Evolutionary conservation across 768 basidiomycete species (phyloP).

Genomic region (Dendrothele bispora): DNA sequence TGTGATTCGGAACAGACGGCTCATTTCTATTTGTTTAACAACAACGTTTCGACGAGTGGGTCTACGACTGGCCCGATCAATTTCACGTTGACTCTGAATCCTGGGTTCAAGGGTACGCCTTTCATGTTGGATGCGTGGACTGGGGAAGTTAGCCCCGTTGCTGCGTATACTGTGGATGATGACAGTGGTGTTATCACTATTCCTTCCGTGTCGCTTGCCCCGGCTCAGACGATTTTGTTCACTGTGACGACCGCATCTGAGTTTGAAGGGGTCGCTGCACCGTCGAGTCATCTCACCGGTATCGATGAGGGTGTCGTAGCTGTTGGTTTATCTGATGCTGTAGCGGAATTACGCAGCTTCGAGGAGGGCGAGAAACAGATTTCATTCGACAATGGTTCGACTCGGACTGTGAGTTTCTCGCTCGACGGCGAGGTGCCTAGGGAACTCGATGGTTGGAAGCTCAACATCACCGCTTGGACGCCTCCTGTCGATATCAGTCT

Average conservation of each 20-base stretch:
- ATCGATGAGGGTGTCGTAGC: conserved; percentile 9
- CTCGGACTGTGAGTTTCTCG: conserved; percentile 7
- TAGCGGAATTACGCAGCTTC: conserved; percentile 8
- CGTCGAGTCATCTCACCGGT: conserved; percentile 5
- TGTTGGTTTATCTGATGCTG: too few species aligned
- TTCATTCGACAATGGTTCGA: conserved; percentile 5
- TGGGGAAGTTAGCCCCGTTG: conserved; percentile 9
- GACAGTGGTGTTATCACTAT: conserved; percentile 12
- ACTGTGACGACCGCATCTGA: conserved; percentile 8
- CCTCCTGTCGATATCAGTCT: conserved; percentile 12
- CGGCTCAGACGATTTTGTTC: conserved; percentile 10
- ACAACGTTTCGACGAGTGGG: conserved; percentile 3
- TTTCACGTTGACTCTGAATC: conserved; percentile 11
- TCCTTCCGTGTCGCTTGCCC: conserved; percentile 9
- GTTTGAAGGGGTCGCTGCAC: conserved; percentile 8
- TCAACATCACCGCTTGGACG: conserved; percentile 16
- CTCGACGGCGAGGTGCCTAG: conserved; percentile 9
- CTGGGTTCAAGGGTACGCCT: conserved; percentile 12
- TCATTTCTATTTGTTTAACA: conserved; percentile 14
- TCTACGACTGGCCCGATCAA: too few species aligned
- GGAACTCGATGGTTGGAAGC: conserved; percentile 9
- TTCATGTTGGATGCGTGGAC: conserved; percentile 16
- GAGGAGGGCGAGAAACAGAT: conserved; percentile 7
- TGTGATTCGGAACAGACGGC: conserved; percentile 1
- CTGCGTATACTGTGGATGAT: conserved; percentile 9